A percentile compares a stretch with the other conserved stretches of the same genome.
phyloP scores from a whole-genome alignment of 768 basidiomycete genomes.

The Tricholoma saponaceum region DNA sequence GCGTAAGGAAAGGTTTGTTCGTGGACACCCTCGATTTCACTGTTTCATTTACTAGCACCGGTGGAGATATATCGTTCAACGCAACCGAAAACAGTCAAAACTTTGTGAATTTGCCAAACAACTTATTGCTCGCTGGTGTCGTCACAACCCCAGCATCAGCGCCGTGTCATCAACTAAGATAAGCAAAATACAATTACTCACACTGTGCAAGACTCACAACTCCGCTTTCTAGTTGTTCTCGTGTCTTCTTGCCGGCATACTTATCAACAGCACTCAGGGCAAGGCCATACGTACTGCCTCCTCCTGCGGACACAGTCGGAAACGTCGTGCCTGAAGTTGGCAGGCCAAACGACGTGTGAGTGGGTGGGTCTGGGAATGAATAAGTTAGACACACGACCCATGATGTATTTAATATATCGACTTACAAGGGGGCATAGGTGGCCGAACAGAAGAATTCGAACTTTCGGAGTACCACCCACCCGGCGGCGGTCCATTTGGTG shows the following conservation, averaged over 20 bases:
- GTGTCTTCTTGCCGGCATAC: conserved; percentile 48
- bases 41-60: neutral
- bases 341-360: conserved; percentile 18
- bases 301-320: conserved; percentile 23
- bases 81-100: conserved; percentile 3
- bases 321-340: conserved; percentile 22
- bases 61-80: neutral
- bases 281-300: conserved; percentile 30
- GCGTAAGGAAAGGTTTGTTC: neutral
- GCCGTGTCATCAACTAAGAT: conserved; percentile 9
- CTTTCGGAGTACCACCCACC: conserved; percentile 18
- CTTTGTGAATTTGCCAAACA: conserved; percentile 44
- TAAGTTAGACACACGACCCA: neutral
- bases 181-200: conserved; percentile 29
- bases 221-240: conserved; percentile 44
- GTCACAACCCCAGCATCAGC: neutral
- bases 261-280: conserved; percentile 53
- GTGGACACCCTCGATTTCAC: neutral
- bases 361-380: conserved; percentile 19
- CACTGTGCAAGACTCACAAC: conserved; percentile 47
- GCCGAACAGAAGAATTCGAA: conserved; percentile 19
- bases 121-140: conserved; percentile 34
- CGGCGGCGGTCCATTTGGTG: conserved; percentile 13
- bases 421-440: conserved; percentile 35
- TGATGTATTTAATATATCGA: conserved; percentile 6